phyloP scores from a whole-genome alignment of 495 filamentous ascomycete species.

The Acidiella bohemica region DNA sequence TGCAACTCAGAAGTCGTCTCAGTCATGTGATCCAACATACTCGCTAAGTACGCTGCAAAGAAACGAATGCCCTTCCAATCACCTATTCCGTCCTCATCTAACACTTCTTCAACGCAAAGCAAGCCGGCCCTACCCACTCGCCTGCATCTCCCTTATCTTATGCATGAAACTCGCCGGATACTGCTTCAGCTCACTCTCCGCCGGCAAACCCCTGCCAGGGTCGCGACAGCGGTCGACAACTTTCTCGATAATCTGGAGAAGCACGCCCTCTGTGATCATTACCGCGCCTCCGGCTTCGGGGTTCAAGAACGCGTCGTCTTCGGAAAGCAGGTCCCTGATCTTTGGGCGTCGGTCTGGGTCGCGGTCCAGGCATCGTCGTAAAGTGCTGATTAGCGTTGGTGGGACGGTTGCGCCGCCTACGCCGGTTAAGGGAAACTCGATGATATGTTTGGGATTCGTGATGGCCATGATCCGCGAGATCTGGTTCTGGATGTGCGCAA shows the following conservation, averaged over 20 bases:
- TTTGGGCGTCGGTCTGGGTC: conserved; percentile 67
- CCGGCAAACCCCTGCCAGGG: conserved; percentile 44
- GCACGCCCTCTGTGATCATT: conserved; percentile 60
- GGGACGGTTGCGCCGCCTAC: conserved; percentile 63
- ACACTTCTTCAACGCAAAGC: no score
- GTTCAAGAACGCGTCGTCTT: conserved; percentile 67
- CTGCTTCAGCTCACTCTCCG: conserved; percentile 51
- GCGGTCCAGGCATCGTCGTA: conserved; percentile 68
- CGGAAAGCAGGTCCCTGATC: conserved; percentile 56
- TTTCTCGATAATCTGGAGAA: conserved; percentile 60
- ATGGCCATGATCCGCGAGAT: conserved; percentile 68
- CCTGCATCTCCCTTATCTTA: conserved; percentile 49
- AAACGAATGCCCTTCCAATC: no score
- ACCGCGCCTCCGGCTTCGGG: conserved; percentile 56
- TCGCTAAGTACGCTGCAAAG: no score
- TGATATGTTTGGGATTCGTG: conserved; percentile 69
- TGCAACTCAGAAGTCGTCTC: no score
- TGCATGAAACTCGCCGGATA: conserved; percentile 59
- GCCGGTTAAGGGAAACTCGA: conserved; percentile 66
- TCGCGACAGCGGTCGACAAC: conserved; percentile 62
- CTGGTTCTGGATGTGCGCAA: conserved; percentile 78
- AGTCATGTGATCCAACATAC: no score
- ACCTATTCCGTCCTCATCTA: no score
- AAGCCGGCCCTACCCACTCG: conserved; percentile 1
- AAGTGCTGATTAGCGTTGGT: conserved; percentile 50